Conservation (phyloP, 805 yeast genomes). For the Cyberlindnera euphorbiiphila region DNA sequence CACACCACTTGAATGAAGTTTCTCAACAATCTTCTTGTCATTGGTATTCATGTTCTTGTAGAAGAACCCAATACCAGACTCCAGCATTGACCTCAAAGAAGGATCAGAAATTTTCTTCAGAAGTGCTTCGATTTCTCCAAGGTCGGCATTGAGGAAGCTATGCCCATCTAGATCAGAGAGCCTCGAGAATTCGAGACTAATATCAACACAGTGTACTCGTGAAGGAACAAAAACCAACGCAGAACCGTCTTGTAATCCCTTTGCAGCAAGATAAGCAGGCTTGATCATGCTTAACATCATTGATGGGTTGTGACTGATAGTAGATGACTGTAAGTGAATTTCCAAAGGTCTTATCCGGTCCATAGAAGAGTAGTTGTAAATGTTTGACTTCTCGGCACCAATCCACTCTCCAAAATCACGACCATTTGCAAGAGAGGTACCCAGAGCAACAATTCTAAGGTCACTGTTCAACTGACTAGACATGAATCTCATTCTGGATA, state of each 20-base stretch:
- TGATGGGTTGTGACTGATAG: conserved; percentile 48
- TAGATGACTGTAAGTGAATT: conserved; percentile 50
- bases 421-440: conserved; percentile 68
- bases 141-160: conserved; percentile 38
- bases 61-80: conserved; percentile 60
- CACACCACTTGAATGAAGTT: conserved; percentile 45
- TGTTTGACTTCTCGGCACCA: conserved; percentile 56
- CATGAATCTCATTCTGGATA: conserved; percentile 71
- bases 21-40: conserved; percentile 56
- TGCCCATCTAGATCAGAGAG: conserved; percentile 35
- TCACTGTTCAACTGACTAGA: conserved; percentile 56
- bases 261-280: conserved; percentile 43
- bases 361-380: conserved; percentile 67
- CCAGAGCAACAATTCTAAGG: conserved; percentile 64
- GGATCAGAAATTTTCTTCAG: conserved; percentile 44
- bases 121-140: conserved; percentile 36
- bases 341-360: conserved; percentile 55
- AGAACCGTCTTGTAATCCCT: conserved; percentile 29
- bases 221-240: conserved; percentile 56
- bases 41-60: conserved; percentile 51
- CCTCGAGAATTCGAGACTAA: conserved; percentile 43
- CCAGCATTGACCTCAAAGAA: conserved; percentile 39
- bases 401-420: conserved; percentile 85
- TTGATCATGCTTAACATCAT: conserved; percentile 47
- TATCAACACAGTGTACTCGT: conserved; percentile 49